Evolutionary conservation across 768 basidiomycete genomes (phyloP).

Genomic region (Rhodotorula taiwanensis): DNA sequence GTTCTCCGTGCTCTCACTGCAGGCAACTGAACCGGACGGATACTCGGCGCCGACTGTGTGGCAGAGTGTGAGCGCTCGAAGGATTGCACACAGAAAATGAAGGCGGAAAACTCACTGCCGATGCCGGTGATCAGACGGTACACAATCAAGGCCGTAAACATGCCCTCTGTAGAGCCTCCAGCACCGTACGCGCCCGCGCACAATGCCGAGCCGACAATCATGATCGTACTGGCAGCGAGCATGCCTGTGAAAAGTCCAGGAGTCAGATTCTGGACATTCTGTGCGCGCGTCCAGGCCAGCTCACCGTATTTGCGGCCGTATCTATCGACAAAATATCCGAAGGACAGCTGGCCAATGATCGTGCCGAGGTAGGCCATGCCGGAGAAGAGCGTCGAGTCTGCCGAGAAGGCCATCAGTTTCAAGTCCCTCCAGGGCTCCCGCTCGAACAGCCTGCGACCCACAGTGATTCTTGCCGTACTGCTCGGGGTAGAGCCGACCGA

Average conservation of each 20-base stretch:
- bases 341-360: constrained; percentile 73
- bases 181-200: constrained; percentile 73
- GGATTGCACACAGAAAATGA: neutral
- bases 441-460: neutral
- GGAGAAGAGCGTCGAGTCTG: constrained; percentile 55
- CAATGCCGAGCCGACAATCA: constrained; percentile 31
- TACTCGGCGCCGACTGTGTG: constrained; percentile 46
- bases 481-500: constrained; percentile 60
- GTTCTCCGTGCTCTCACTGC: constrained; percentile 84
- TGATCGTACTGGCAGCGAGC: constrained; percentile 49
- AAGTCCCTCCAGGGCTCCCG: no score
- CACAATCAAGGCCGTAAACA: constrained; percentile 69
- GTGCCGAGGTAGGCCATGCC: constrained; percentile 73
- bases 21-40: constrained; percentile 77
- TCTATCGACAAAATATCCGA: constrained; percentile 47
- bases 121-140: constrained; percentile 83
- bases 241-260: constrained; percentile 46
- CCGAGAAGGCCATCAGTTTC: constrained; percentile 38
- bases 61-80: neutral
- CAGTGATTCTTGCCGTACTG: constrained; percentile 45
- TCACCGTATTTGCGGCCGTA: constrained; percentile 56
- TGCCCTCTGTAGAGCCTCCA: constrained; percentile 59
- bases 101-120: constrained; percentile 57
- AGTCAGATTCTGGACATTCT: neutral
- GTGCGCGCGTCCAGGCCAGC: no score